Base-by-base conservation (phyloP, 345 rosid species). In the Leavenworthia alabamica region DNA sequence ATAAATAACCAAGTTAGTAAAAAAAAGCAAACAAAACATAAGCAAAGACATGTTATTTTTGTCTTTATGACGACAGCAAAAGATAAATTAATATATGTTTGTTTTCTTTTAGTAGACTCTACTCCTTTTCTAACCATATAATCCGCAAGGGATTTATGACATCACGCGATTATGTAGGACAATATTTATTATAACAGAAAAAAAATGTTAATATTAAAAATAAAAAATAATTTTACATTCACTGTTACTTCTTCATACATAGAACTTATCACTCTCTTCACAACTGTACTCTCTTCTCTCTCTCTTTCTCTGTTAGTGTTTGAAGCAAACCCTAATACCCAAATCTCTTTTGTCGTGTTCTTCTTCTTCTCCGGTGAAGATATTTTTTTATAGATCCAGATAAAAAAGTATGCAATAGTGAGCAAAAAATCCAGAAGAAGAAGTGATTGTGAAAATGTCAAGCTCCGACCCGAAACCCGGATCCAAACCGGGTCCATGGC, bases 401-500 rank as follows among this genome's bases (percentile, higher is more conserved):
- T 7, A 28, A 52, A 6, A 28, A 52, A 11, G 14, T 33, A 56
- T 64, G 60, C 58, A 26, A 8, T 19, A 14, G 14, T 64, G 66
- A 64, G 48, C n/a, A n/a, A 36, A 32, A 45, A 45, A 43, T 4
- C 15, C 22, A 16, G 3, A 12, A 39, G 26, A 26, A 2, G 27
- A 53, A 36, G 9, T 15, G 28, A 56, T 35, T 8, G 17, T 6
- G 22, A 9, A 29, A 47, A 93, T 89, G 99, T 76, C 97, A 13
- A 74, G 53, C 57, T 68, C 90, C 75, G 86, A 82, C 79, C 79
- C 85, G 7, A 89, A 86, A 76, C 8, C 81, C 77, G 79, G 94
- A 7, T 68, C 89, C 16, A 82, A 82, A 60, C 91, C 85, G 1
- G 89, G 85, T 31, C 72, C 86, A 1, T 83, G 86, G 87, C 93